These are phyloP conservation scores for Penicillium dipodomyicola DNA, from an alignment of 495 filamentous ascomycete genomes.

Conservation along the genomic window DNA sequence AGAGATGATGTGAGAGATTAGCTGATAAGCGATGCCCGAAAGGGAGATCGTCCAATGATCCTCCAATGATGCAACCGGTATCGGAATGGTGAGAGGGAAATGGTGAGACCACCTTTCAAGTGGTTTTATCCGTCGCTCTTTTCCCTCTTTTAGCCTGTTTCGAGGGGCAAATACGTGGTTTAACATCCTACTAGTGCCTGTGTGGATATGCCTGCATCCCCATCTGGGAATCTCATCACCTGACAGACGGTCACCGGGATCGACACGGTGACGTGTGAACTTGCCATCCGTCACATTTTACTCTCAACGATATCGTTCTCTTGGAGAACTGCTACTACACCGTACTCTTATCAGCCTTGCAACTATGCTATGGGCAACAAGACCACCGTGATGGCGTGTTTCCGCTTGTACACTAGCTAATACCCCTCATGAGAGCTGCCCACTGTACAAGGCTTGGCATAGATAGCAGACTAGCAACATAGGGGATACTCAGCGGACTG, in stretches of 20 bases:
- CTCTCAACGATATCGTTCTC: not conserved
- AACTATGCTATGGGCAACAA: not conserved
- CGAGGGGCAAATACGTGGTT: not conserved
- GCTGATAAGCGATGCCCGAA: conserved; percentile 10
- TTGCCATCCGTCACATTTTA: conserved; percentile 8
- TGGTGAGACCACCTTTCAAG: conserved; percentile 10
- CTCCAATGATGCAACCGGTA: conserved; percentile 12
- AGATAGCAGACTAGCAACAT: too few species aligned
- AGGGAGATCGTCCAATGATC: not conserved
- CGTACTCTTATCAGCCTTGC: not conserved
- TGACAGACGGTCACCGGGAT: conserved; percentile 11
- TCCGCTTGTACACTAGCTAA: not conserved
- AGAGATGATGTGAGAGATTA: conserved; percentile 9
- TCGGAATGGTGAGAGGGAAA: not conserved
- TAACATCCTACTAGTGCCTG: too few species aligned
- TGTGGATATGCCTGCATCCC: not conserved
- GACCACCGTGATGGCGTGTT: not conserved
- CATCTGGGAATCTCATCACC: not conserved
- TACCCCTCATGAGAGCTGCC: not conserved
- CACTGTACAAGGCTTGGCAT: too few species aligned
- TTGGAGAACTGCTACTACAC: not conserved
- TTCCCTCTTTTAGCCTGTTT: not conserved
- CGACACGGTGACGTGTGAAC: conserved; percentile 10
- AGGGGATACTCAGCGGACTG: too few species aligned
- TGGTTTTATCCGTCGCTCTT: not conserved